phyloP scores from a whole-genome alignment of 495 filamentous ascomycete species.

The Aspergillus incahuasiensis region DNA sequence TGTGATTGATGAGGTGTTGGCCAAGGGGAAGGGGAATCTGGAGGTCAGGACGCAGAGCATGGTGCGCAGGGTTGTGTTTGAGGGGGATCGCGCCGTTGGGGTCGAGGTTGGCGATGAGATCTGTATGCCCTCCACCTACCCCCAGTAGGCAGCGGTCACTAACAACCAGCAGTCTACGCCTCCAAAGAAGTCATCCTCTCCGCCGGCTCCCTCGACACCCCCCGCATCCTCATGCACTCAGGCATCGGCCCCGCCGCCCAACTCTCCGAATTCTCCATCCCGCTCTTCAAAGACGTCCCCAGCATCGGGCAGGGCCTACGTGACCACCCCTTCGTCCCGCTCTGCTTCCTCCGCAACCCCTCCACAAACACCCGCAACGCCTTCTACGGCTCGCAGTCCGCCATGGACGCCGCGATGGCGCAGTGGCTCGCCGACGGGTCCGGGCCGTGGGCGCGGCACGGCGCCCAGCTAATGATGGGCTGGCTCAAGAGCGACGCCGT shows the following conservation, averaged over 20 bases:
- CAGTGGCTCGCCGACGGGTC: constrained; percentile 46
- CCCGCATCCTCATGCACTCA: constrained; percentile 60
- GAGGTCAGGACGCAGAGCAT: constrained; percentile 44
- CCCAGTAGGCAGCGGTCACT: neutral
- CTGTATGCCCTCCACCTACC: constrained; percentile 19
- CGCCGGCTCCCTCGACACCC: constrained; percentile 53
- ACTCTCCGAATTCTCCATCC: constrained; percentile 50
- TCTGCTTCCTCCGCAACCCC: constrained; percentile 23
- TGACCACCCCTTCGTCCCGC: constrained; percentile 42
- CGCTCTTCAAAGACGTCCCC: constrained; percentile 42
- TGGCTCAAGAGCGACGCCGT: constrained; percentile 51
- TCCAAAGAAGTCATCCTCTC: constrained; percentile 55
- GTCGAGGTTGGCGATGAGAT: constrained; percentile 39
- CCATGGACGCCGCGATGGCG: constrained; percentile 37
- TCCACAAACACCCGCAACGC: constrained; percentile 28
- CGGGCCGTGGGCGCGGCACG: constrained; percentile 38
- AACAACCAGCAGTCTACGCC: constrained; percentile 27
- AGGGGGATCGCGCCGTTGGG: constrained; percentile 48
- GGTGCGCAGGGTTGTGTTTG: constrained; percentile 48
- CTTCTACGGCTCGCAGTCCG: constrained; percentile 28
- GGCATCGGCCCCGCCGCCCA: constrained; percentile 55
- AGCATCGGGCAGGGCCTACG: constrained; percentile 55
- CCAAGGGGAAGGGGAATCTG: constrained; percentile 37
- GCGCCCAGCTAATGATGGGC: constrained; percentile 42
- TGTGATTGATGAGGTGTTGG: constrained; percentile 36